phyloP scores from a whole-genome alignment of 345 rosid species.

The Moricandia moricandioides region DNA sequence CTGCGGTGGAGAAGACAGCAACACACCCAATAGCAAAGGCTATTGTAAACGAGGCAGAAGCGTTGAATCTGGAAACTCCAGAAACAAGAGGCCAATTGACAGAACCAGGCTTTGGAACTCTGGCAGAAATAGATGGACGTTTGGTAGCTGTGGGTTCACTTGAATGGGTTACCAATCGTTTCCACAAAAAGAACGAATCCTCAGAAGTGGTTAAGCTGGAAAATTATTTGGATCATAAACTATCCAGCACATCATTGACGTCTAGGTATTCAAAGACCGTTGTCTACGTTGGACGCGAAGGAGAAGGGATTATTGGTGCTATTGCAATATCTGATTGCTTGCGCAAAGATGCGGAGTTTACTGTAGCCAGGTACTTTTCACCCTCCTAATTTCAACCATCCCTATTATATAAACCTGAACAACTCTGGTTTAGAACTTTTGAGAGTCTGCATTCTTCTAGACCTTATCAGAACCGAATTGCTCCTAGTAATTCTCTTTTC shows the following conservation, averaged over 20 bases:
- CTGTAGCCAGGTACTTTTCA: conserved; percentile 62
- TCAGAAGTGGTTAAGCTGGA: conserved; percentile 51
- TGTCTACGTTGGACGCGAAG: conserved; percentile 85
- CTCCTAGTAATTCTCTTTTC: neutral
- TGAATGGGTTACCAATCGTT: conserved; percentile 77
- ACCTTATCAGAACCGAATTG: neutral
- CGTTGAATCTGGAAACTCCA: conserved; percentile 55
- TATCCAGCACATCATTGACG: conserved; percentile 44
- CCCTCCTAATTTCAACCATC: neutral
- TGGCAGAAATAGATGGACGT: conserved; percentile 85
- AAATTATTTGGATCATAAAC: conserved; percentile 43
- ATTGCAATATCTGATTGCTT: conserved; percentile 75
- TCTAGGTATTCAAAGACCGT: conserved; percentile 74
- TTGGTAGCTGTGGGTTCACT: conserved; percentile 83
- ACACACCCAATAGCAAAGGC: conserved; percentile 90
- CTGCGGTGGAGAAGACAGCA: conserved; percentile 94
- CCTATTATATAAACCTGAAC: neutral
- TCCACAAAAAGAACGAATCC: conserved; percentile 48
- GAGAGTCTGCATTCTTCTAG: neutral
- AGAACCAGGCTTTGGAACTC: conserved; percentile 91
- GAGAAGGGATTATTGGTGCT: conserved; percentile 87
- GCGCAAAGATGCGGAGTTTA: conserved; percentile 77
- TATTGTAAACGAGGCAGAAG: conserved; percentile 65
- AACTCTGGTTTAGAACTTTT: neutral
- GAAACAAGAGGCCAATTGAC: conserved; percentile 84